phyloP scores from a whole-genome alignment of 2,329 filamentous ascomycete genomes.

The Fusarium sp. region DNA sequence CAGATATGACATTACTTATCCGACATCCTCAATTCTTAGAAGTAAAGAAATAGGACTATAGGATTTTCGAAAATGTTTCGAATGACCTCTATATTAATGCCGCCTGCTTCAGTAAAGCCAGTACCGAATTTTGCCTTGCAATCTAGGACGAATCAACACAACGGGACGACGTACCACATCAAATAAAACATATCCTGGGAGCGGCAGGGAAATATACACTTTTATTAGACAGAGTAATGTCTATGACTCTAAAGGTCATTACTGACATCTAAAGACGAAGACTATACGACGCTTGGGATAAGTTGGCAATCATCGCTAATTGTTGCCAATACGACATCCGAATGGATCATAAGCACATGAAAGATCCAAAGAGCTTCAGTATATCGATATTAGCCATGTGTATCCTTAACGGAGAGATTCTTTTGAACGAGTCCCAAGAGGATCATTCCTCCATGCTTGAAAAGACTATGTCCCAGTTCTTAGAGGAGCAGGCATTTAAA shows the following conservation, averaged over 20 bases:
- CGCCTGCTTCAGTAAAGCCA: background rate
- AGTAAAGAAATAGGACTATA: background rate
- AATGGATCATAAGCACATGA: background rate
- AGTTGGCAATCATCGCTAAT: slow-evolving; percentile 9
- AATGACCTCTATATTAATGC: background rate
- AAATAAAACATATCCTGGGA: background rate
- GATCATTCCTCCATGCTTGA: background rate
- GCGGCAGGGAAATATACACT: background rate
- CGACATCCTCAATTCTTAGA: background rate
- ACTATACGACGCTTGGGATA: background rate
- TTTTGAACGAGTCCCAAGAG: background rate
- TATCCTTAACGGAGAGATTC: slow-evolving; percentile 1
- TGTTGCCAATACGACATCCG: background rate
- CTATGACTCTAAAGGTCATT: slow-evolving; percentile 2
- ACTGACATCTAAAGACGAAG: background rate
- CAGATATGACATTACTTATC: background rate
- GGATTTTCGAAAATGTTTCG: background rate
- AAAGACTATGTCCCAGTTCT: background rate
- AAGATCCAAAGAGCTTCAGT: background rate
- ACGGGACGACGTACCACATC: background rate
- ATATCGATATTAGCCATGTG: slow-evolving; percentile 6
- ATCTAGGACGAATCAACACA: background rate
- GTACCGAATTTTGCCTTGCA: background rate
- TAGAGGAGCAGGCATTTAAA: background rate
- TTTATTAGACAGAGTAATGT: background rate